Percentiles rank a stretch among this genome's conserved stretches.
phyloP scores from a whole-genome alignment of 2,329 filamentous ascomycete genomes.

The Sclerotinia borealis region DNA sequence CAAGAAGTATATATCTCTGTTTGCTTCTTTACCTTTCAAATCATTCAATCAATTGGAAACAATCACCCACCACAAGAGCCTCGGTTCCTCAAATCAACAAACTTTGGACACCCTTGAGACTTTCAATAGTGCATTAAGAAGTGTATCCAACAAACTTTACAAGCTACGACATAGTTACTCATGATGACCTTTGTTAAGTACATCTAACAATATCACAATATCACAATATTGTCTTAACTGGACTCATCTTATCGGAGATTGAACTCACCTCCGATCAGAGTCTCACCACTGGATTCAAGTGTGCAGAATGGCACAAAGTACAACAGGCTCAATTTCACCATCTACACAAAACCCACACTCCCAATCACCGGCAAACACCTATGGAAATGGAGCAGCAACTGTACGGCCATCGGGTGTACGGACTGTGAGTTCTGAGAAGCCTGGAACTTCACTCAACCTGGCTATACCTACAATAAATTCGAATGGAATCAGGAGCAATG shows the following conservation, averaged over 20 bases:
- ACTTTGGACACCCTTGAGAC: not conserved
- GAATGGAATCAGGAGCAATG: slow-evolving; percentile 17
- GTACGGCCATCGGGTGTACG: slow-evolving; percentile 26
- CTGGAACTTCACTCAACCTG: slow-evolving; percentile 14
- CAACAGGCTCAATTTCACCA: slow-evolving; percentile 35
- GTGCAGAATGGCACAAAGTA: slow-evolving; percentile 25
- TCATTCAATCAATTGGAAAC: not conserved
- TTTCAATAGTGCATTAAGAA: not conserved
- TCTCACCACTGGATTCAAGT: not conserved
- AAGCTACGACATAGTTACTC: not conserved
- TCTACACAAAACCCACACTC: slow-evolving; percentile 31
- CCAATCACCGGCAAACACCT: slow-evolving; percentile 24
- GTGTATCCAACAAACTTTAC: not conserved
- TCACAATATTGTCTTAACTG: not conserved
- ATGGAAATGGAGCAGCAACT: slow-evolving; percentile 23
- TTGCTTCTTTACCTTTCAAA: not conserved
- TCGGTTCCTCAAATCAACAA: not conserved
- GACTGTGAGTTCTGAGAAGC: slow-evolving; percentile 21
- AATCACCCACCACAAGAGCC: not conserved
- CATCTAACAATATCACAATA: too few species aligned
- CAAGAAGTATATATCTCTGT: not conserved
- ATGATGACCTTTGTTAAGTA: slow-evolving; percentile 6
- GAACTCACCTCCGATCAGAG: not conserved
- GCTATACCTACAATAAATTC: slow-evolving; percentile 15
- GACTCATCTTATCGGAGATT: not conserved